A percentile compares a stretch with the other conserved stretches of the same genome.
Evolutionary conservation across 768 basidiomycete genomes (phyloP).

Genomic region (Termitomyces sp.): DNA sequence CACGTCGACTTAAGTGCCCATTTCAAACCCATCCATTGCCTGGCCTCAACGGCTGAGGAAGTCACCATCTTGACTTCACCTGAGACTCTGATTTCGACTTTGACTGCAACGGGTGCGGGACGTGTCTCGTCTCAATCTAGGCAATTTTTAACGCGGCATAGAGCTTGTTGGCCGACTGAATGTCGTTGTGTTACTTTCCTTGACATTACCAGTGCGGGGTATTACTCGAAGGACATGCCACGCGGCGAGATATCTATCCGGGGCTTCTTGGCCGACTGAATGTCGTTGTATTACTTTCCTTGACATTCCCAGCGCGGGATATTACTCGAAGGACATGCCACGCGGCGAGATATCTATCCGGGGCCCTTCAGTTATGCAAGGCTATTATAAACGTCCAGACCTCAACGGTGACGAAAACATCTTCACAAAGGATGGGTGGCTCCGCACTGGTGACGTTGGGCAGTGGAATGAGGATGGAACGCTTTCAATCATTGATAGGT

Average conservation of each 20-base stretch:
- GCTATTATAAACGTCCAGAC: constrained; percentile 91
- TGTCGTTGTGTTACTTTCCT: constrained; percentile 36
- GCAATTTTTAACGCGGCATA: no score
- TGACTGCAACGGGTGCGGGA: no score
- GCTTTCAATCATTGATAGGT: constrained; percentile 85
- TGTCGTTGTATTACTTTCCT: no score
- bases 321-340: constrained; percentile 66
- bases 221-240: constrained; percentile 66
- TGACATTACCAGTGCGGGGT: constrained; percentile 83
- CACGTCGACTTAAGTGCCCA: no score
- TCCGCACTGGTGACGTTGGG: constrained; percentile 92
- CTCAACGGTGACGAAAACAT: constrained; percentile 79
- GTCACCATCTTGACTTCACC: no score
- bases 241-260: constrained; percentile 90
- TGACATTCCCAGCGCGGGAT: constrained; percentile 83
- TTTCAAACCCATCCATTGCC: no score
- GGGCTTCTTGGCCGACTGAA: no score
- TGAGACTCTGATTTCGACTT: no score
- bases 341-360: constrained; percentile 90
- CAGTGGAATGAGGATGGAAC: constrained; percentile 95
- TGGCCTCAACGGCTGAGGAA: no score
- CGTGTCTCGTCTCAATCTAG: no score
- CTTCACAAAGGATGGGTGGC: constrained; percentile 90
- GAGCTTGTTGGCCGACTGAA: no score
- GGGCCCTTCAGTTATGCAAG: constrained; percentile 82